Percentiles rank a stretch among this genome's conserved stretches.
phyloP scores from a whole-genome alignment of 225 moss, liverwort and hornwort species.

The Bryoerythrophyllum caledonicum region DNA sequence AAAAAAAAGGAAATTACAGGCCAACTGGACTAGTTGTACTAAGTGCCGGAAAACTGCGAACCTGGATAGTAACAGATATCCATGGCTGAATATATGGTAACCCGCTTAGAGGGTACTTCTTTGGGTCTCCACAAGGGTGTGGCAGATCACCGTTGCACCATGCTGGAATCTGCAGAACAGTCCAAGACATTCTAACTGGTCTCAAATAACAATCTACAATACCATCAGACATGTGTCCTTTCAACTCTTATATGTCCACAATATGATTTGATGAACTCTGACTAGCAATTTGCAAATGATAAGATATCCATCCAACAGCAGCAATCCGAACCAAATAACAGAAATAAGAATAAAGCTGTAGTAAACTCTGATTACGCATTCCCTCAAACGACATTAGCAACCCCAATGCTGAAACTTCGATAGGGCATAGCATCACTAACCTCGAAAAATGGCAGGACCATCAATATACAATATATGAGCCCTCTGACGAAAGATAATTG shows the following conservation, averaged over 20 bases:
- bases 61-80: conserved; percentile 75
- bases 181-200: neutral
- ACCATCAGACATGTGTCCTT: neutral
- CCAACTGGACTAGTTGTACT: neutral
- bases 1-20: neutral
- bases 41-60: conserved; percentile 25
- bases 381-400: conserved; percentile 4
- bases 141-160: conserved; percentile 59
- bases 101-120: conserved; percentile 70
- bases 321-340: neutral
- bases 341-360: neutral
- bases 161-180: conserved; percentile 64
- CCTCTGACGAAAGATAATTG: conserved; percentile 77
- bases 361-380: conserved; percentile 5
- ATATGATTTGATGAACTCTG: neutral
- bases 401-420: neutral
- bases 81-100: conserved; percentile 59
- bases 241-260: neutral
- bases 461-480: conserved; percentile 6
- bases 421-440: conserved; percentile 38
- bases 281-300: neutral
- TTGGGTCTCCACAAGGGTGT: conserved; percentile 71
- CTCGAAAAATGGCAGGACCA: conserved; percentile 62
- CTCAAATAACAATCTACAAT: conserved; percentile 5
- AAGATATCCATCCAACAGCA: conserved; percentile 1